Conservation (phyloP, 805 yeast genomes). For the Debaryomyces prosopidis region DNA sequence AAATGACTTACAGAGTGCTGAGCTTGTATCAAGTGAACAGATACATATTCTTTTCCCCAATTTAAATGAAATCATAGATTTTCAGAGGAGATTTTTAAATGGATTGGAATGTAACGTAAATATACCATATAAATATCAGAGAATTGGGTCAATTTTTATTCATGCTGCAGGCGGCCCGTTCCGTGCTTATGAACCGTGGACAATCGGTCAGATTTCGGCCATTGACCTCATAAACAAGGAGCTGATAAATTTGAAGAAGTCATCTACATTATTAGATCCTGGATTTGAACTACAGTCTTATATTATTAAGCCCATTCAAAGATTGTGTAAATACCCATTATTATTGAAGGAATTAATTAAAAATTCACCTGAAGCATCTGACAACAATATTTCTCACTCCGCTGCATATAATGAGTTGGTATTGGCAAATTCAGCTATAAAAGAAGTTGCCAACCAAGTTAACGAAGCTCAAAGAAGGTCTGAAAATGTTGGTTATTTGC, state of each 20-base stretch:
- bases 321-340: constrained; percentile 93
- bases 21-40: constrained; percentile 73
- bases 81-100: constrained; percentile 84
- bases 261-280: constrained; percentile 68
- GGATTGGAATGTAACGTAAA: constrained; percentile 87
- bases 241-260: constrained; percentile 52
- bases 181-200: constrained; percentile 90
- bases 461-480: constrained; percentile 93
- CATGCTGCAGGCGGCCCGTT: constrained; percentile 81
- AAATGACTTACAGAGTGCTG: constrained; percentile 63
- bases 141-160: constrained; percentile 85
- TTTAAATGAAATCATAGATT: constrained; percentile 78
- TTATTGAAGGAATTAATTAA: constrained; percentile 75
- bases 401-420: constrained; percentile 62
- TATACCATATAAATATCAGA: constrained; percentile 71
- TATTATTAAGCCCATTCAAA: constrained; percentile 90
- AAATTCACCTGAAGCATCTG: constrained; percentile 46
- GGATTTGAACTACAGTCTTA: constrained; percentile 88
- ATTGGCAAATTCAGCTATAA: constrained; percentile 70
- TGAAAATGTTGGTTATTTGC: constrained; percentile 75
- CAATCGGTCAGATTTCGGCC: constrained; percentile 86
- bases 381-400: constrained; percentile 11
- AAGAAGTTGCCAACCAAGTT: constrained; percentile 80
- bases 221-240: constrained; percentile 74
- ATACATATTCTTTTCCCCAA: constrained; percentile 84